Percentiles rank a stretch among this genome's conserved stretches.
Evolutionary conservation across 2,329 filamentous ascomycete genomes (phyloP).

Genomic region (Lecanicillium sp.): DNA sequence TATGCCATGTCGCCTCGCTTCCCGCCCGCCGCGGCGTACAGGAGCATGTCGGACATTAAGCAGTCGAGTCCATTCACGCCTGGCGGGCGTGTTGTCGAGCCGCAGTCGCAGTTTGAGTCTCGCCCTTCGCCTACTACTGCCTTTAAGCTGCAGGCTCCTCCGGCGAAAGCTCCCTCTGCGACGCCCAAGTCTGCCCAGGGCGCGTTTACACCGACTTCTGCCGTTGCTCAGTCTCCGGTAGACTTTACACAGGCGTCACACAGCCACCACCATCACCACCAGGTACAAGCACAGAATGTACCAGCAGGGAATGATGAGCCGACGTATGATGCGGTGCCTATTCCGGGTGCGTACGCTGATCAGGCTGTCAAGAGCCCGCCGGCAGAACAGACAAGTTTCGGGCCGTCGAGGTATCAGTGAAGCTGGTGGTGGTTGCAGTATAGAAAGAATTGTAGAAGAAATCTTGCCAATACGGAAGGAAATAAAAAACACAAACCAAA

Average conservation of each 20-base stretch:
- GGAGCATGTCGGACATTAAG: constrained; percentile 26
- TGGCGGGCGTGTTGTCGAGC: constrained; percentile 48
- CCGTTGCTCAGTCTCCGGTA: constrained; percentile 23
- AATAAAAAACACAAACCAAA: too few relatives aligned
- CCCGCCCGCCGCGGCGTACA: constrained; percentile 46
- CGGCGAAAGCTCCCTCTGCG: constrained; percentile 66
- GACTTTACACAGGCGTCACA: constrained; percentile 15
- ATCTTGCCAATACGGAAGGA: too few relatives aligned
- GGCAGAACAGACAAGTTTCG: constrained; percentile 35
- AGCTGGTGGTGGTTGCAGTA: too few relatives aligned
- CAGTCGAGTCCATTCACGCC: constrained; percentile 41
- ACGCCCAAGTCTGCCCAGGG: constrained; percentile 61
- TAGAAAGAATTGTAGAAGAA: too few relatives aligned
- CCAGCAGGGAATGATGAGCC: constrained; percentile 70
- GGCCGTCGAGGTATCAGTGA: constrained; percentile 21
- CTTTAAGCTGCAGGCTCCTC: constrained; percentile 86
- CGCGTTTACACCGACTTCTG: constrained; percentile 48
- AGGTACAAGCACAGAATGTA: constrained; percentile 51
- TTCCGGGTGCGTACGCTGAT: constrained; percentile 72
- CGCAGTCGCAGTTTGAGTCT: constrained; percentile 52
- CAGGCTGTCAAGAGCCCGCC: constrained; percentile 44
- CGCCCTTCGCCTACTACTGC: constrained; percentile 33
- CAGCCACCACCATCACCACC: constrained; percentile 38
- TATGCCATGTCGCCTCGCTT: constrained; percentile 53
- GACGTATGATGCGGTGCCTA: constrained; percentile 77